phyloP scores from a whole-genome alignment of 371 early-diverging fungal species.

The Zychaea mexicana region DNA sequence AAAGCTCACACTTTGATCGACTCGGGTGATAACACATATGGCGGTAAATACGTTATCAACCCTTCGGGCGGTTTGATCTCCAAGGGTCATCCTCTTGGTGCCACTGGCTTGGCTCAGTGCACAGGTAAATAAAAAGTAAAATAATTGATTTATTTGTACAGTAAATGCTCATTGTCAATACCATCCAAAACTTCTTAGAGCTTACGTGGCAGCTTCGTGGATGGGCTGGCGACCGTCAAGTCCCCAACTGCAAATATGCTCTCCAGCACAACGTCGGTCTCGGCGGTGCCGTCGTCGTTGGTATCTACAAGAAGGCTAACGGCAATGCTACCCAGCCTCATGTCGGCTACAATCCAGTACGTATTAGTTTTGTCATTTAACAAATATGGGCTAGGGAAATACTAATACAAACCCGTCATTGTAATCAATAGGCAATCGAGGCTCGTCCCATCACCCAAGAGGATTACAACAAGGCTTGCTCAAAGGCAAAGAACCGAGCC shows the following conservation, averaged over 20 bases:
- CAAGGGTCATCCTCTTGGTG: slow-evolving; percentile 85
- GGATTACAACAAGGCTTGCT: slow-evolving; percentile 60
- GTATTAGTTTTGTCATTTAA: neutral
- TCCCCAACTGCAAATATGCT: slow-evolving; percentile 65
- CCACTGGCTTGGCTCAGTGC: slow-evolving; percentile 84
- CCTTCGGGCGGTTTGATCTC: slow-evolving; percentile 82
- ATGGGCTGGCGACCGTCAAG: slow-evolving; percentile 77
- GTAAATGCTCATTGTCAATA: no score
- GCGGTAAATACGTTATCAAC: slow-evolving; percentile 72
- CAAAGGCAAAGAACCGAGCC: slow-evolving; percentile 49
- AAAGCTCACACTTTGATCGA: slow-evolving; percentile 67
- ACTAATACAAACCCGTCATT: no score
- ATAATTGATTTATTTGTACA: neutral
- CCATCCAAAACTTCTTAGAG: no score
- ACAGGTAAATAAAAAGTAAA: slow-evolving; percentile 34
- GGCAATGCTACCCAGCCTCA: slow-evolving; percentile 46
- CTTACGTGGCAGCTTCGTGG: slow-evolving; percentile 70
- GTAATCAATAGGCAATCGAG: slow-evolving; percentile 46
- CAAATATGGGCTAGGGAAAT: neutral
- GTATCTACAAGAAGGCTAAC: slow-evolving; percentile 66
- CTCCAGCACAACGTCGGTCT: slow-evolving; percentile 85
- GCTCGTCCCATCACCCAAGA: slow-evolving; percentile 60
- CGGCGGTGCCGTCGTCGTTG: slow-evolving; percentile 79
- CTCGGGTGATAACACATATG: slow-evolving; percentile 58
- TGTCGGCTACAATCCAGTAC: slow-evolving; percentile 72